Base-by-base conservation (phyloP, 1,284 basidiomycete species). In the Cyathus pygmaeus region DNA sequence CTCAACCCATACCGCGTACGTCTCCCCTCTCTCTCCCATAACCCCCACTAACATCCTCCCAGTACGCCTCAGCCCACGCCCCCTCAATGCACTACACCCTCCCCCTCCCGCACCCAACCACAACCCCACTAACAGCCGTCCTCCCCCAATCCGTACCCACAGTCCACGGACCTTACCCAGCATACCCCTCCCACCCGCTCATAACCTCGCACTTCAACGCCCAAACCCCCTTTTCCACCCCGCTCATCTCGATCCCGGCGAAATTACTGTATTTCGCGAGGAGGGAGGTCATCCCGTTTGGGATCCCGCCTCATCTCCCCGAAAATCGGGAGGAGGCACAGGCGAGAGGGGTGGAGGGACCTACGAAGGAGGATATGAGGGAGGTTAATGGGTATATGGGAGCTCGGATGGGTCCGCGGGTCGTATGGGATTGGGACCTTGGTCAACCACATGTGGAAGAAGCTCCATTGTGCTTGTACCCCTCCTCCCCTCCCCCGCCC, bases 261-360 rank as follows among this genome's bases (percentile, higher is more conserved):
- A 88, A 87, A 55, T 80, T 91, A 11, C 73, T 91, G 49, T 92
- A 85, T 72, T 85, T 90, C 56, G 79, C 87, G 2, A 82, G 87
- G 21, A 79, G 85, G 17, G 89, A 92, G 65, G 66, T 83, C 1
- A 67, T 77, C 11, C 80, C 82, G 0, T 80, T 89, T 59, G 71
- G 66, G 24, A 67, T 86, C 17, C 85, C 86, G 1, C 71, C 76
- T 0, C 75, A 81, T 13, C 76, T 89, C 11, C 86, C 87, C 0
- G 68, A 72, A 27, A 82, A 81, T 17, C 83, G 87, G 15, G 79
- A 72, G 3, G 76, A 83, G 6, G 83, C 84, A 19, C 31, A 53
- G 7, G 68, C 59, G 2, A 57, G 60, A 3, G 70, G 64, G 6
- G 53, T 59, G 15, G 64, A 79, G 1, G 75, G 79, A 1, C 83